A percentile compares a stretch with the other conserved stretches of the same genome.
phyloP scores from a whole-genome alignment of 208 protist species.

The Leishmania lainsoni region DNA sequence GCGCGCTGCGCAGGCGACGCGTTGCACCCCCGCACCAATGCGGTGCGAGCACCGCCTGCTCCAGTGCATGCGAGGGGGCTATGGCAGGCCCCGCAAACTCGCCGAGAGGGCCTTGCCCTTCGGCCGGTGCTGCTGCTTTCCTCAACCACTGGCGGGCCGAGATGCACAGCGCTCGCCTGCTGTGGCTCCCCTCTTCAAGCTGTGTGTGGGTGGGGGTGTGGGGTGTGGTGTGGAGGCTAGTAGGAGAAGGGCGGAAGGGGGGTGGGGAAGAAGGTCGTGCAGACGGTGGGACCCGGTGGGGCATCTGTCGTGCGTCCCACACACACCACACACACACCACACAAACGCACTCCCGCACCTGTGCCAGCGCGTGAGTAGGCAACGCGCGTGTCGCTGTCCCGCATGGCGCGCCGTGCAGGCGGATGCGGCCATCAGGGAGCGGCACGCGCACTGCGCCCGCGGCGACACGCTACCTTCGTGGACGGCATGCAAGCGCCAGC shows the following conservation, averaged over 20 bases:
- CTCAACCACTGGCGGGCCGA: background rate
- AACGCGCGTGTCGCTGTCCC: background rate
- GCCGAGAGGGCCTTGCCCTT: background rate
- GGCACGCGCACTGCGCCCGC: too few species aligned
- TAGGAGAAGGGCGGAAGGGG: background rate
- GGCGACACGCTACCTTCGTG: background rate
- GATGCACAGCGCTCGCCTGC: background rate
- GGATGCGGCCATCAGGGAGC: too few species aligned
- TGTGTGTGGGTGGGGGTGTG: background rate
- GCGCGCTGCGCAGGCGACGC: background rate
- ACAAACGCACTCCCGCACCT: too few species aligned
- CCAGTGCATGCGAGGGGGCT: background rate
- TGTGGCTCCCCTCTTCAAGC: background rate
- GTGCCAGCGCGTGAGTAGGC: background rate
- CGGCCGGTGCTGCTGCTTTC: background rate
- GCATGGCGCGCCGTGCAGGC: too few species aligned
- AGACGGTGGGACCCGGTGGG: background rate
- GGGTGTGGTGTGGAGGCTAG: background rate
- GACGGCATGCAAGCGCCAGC: background rate
- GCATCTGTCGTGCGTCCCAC: conserved; percentile 22
- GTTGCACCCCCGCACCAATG: background rate
- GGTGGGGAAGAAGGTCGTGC: background rate
- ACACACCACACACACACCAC: background rate
- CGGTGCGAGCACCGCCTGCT: background rate
- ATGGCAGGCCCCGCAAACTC: background rate